These are phyloP conservation scores for Ceratobasidium sp. DNA, from an alignment of 1,284 basidiomycete species.

Conservation along the genomic window DNA sequence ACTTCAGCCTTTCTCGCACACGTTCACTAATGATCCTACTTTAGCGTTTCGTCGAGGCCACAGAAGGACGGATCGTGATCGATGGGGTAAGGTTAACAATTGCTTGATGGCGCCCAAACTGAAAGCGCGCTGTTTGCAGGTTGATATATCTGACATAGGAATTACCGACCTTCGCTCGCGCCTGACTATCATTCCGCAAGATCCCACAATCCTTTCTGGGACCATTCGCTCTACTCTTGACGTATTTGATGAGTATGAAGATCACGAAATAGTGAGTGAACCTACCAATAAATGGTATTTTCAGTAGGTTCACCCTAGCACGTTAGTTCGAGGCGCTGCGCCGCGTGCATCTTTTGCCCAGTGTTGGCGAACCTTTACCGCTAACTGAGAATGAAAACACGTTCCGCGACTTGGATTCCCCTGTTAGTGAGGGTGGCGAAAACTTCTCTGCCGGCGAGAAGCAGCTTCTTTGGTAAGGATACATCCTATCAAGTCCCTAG, in stretches of 20 bases:
- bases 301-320: neutral
- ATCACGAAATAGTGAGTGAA: slow-evolving; percentile 77
- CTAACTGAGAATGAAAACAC: slow-evolving; percentile 79
- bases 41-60: slow-evolving; percentile 95
- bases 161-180: slow-evolving; percentile 82
- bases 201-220: slow-evolving; percentile 89
- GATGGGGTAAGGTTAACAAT: slow-evolving; percentile 64
- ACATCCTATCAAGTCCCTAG: neutral
- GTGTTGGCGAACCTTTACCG: slow-evolving; percentile 60
- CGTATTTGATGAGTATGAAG: slow-evolving; percentile 89
- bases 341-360: slow-evolving; percentile 84
- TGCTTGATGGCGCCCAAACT: neutral
- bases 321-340: slow-evolving; percentile 84
- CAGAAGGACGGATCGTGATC: slow-evolving; percentile 81
- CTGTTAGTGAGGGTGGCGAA: slow-evolving; percentile 89
- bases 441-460: slow-evolving; percentile 93
- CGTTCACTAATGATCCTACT: slow-evolving; percentile 64
- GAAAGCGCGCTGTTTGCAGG: neutral
- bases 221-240: slow-evolving; percentile 89
- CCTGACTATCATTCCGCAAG: slow-evolving; percentile 95
- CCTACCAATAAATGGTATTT: neutral
- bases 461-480: slow-evolving; percentile 69
- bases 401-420: slow-evolving; percentile 85
- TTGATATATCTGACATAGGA: slow-evolving; percentile 89
- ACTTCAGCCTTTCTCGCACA: neutral